Base-by-base conservation (phyloP, 2,329 filamentous ascomycete species). In the Talaromyces sp. region DNA sequence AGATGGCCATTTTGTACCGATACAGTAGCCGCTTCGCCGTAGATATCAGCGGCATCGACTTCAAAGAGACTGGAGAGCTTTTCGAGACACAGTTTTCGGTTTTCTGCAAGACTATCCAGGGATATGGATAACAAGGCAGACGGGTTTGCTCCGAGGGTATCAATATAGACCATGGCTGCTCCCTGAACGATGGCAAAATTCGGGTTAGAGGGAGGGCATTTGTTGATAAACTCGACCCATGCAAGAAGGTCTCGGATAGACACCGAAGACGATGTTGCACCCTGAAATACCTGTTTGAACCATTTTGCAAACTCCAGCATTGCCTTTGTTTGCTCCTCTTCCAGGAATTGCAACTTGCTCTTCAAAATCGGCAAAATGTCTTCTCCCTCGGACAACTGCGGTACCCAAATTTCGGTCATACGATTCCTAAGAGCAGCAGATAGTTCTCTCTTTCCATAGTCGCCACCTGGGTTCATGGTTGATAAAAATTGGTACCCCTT, bases 371-470 rank as follows among this genome's bases (percentile, higher is more conserved):
- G 89, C 22, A 92, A 78, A 36, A 98, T 88, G 71, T 99, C 96
- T 32, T 92, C 88, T 57, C 86, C 84, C 63, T 93, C 90, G 0
- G 92, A 92, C 62, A 98, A 79, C 1, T 93, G 85, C 1, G 95
- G 92, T 0, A 98, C 95, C 95, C 95, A 99, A 9, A 99, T 97
- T 75, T 99, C 95, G 0, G 95, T 99, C 73, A 99, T 96, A 63
- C 95, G 90, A 73, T 99, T 99, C 53, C 95, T 85, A 63, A 99
- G 80, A 15, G 95, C 96, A 3, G 95, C 95, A 0, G 95, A 99
- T 13, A 99, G 83, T 74, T 99, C 95, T 68, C 93, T 92, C 78
- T 99, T 99, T 66, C 95, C 95, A 73, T 98, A 99, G 72, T 99
- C 95, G 53, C 96, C 95, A 57, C 96, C 96, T 9, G 95, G 95